Evolutionary conservation across 2,329 filamentous ascomycete species (phyloP).

Genomic region (Penicillium griseofulvum): DNA sequence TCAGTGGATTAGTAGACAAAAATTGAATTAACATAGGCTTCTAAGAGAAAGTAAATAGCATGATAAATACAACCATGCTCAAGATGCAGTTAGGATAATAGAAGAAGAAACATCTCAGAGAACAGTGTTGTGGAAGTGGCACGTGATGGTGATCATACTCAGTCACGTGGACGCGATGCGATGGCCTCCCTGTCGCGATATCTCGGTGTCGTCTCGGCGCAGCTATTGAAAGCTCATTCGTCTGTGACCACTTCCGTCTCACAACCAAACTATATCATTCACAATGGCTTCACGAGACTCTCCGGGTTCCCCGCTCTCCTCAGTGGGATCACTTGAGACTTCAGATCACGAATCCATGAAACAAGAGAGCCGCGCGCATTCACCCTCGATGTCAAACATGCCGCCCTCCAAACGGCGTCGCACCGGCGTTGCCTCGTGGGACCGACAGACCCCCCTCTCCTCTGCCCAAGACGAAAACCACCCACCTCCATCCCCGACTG

Average conservation of each 20-base stretch:
- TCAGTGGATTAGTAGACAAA: background rate
- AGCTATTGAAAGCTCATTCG: background rate
- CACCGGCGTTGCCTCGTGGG: slow-evolving; percentile 45
- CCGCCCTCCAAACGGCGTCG: slow-evolving; percentile 51
- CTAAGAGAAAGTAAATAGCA: background rate
- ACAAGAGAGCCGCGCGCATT: slow-evolving; percentile 50
- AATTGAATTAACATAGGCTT: background rate
- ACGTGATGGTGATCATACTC: no score
- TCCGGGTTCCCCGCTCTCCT: slow-evolving; percentile 63
- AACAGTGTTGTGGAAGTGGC: no score
- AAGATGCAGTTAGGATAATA: background rate
- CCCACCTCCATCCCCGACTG: slow-evolving; percentile 51
- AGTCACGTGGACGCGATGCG: background rate
- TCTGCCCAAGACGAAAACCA: slow-evolving; percentile 40
- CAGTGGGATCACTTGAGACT: slow-evolving; percentile 62
- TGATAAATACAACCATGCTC: background rate
- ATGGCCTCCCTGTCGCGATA: slow-evolving; percentile 6
- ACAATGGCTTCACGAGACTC: slow-evolving; percentile 51
- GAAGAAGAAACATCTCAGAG: background rate
- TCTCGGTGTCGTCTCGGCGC: background rate
- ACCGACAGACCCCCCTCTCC: slow-evolving; percentile 52
- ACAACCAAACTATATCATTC: slow-evolving; percentile 4
- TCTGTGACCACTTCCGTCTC: background rate
- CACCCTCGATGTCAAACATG: slow-evolving; percentile 39
- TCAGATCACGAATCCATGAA: slow-evolving; percentile 55